Conservation (phyloP, 2,329 filamentous ascomycete species). For the Capronia epimyces region DNA sequence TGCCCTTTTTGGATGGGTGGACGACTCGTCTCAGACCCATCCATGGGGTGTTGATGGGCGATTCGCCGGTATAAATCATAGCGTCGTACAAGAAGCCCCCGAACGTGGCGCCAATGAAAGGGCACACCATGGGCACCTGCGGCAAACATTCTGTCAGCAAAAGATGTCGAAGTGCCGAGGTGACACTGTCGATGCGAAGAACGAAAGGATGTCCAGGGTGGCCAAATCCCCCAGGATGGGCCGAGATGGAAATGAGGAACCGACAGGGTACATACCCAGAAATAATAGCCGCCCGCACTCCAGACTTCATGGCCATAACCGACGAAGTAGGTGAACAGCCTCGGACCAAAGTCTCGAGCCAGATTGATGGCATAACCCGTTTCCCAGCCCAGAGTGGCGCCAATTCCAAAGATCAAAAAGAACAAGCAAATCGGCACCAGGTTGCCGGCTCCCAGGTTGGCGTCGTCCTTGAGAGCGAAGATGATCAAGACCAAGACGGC, state of each 20-base stretch:
- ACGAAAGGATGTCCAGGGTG: no score
- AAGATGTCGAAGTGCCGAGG: slow-evolving; percentile 7
- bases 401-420: slow-evolving; percentile 64
- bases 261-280: slow-evolving; percentile 47
- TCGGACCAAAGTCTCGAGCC: slow-evolving; percentile 60
- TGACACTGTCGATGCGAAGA: no score
- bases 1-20: slow-evolving; percentile 22
- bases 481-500: slow-evolving; percentile 60
- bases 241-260: background rate
- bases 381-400: slow-evolving; percentile 62
- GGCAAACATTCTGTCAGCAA: background rate
- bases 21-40: slow-evolving; percentile 51
- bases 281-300: slow-evolving; percentile 55
- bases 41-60: slow-evolving; percentile 59
- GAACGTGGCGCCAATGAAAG: slow-evolving; percentile 54
- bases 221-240: background rate
- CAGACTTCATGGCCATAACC: slow-evolving; percentile 59
- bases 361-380: slow-evolving; percentile 65
- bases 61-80: slow-evolving; percentile 59
- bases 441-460: slow-evolving; percentile 51
- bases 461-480: slow-evolving; percentile 53
- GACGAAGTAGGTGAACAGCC: slow-evolving; percentile 56
- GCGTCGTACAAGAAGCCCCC: slow-evolving; percentile 59
- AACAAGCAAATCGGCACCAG: slow-evolving; percentile 55
- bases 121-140: slow-evolving; percentile 61